Evolutionary conservation across 208 protist species (phyloP).

Genomic region (Trypanosoma mega): DNA sequence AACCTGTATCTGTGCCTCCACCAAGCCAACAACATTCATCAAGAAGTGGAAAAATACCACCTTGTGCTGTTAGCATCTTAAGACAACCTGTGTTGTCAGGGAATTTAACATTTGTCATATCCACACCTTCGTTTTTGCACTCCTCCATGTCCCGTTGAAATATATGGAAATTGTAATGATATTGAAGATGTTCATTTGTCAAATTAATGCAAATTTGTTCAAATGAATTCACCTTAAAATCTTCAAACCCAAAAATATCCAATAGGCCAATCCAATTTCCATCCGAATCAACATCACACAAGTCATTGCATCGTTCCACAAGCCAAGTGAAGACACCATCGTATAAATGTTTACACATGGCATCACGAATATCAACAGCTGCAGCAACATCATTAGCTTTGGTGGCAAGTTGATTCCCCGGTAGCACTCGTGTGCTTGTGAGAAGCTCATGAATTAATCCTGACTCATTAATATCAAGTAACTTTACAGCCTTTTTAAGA

Average conservation of each 20-base stretch:
- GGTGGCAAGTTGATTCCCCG: conserved; percentile 22
- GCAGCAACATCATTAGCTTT: conserved; percentile 18
- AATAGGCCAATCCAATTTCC: conserved; percentile 40
- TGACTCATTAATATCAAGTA: conserved; percentile 27
- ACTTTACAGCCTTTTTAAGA: conserved; percentile 18
- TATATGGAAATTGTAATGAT: conserved; percentile 84
- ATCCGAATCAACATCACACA: conserved; percentile 17
- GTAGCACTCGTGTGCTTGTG: conserved; percentile 21
- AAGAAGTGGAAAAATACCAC: conserved; percentile 69
- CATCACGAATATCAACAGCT: conserved; percentile 52
- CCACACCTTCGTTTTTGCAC: conserved; percentile 64
- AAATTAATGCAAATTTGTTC: conserved; percentile 45
- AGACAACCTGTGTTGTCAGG: conserved; percentile 67
- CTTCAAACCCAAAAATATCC: conserved; percentile 42
- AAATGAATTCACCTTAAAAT: conserved; percentile 35
- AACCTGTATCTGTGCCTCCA: conserved; percentile 51
- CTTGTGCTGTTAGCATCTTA: conserved; percentile 70
- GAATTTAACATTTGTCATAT: conserved; percentile 74
- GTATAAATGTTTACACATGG: conserved; percentile 49
- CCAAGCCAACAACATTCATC: conserved; percentile 83
- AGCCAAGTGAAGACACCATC: conserved; percentile 40
- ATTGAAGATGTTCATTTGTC: conserved; percentile 34
- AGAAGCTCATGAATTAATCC: conserved; percentile 28
- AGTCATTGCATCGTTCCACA: conserved; percentile 30
- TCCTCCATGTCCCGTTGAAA: conserved; percentile 72